Evolutionary conservation across 768 basidiomycete species (phyloP), one percentile per base, ranked within the genome.

Genomic region (Hericium erinaceus): DNA sequence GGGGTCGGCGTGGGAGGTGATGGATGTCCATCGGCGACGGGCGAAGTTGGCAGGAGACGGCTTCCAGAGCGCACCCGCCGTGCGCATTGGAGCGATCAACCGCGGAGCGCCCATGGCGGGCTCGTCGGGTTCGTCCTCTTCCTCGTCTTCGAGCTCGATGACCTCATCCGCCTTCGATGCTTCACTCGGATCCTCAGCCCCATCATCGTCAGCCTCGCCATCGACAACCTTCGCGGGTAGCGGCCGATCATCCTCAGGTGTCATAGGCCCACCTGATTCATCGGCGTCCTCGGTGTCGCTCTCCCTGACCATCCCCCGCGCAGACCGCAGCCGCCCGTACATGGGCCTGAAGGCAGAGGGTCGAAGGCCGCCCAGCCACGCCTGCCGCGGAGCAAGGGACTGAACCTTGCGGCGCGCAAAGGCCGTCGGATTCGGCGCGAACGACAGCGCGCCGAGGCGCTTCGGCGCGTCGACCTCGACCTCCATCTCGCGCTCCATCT

Each of bases 391-490:
- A 2, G 20, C 44, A 20, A n/a, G n/a, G n/a, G 16, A 20, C 44
- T 46, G 44, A 11, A 46, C 44, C 44, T 16, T 46, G 33, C 69
- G 69, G 54, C 70, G 69, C 28, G 70, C 70, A 52, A 69, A 70
- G 4, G 66, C 63, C 51, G 67, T 65, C 9, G 70, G 70, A 54
- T 72, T 72, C 16, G 70, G 70, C 16, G 66, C 61, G 58, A 61
- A 55, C 52, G 56, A 59, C 39, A 67, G 55, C 51, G 67, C 57
- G 48, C 61, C 48, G 22, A 40, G 38, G 38, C 63, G 39, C 16
- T 28, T 39, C 13, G 58, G 39, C 51, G 59, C 58, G 40, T 66
- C 10, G 24, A 52, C 54, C 20, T 54, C 3, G 58, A 33, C 41
- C 51, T 20, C 37, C 22, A 22, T 22, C 52, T 59, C 58, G 60